phyloP scores from a whole-genome alignment of 106 monocot species.

The Allium cepa region DNA sequence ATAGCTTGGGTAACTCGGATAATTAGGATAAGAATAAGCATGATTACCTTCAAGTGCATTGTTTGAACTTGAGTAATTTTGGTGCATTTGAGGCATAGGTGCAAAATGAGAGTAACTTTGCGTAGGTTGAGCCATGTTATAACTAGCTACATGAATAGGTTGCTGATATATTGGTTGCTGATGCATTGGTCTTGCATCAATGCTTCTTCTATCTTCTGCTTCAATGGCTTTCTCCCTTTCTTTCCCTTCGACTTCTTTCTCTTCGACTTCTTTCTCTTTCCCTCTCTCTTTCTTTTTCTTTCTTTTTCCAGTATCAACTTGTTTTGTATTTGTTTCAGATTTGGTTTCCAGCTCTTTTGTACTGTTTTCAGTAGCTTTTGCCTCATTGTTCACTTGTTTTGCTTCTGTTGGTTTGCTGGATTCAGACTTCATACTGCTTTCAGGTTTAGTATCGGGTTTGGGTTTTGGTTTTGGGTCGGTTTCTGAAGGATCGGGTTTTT shows the following conservation, averaged over 20 bases:
- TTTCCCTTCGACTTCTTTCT: not conserved
- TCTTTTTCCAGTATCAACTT: not conserved
- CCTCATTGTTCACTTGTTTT: too few relatives aligned
- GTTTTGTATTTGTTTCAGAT: not conserved
- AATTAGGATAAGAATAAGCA: too few relatives aligned
- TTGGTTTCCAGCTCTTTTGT: not conserved
- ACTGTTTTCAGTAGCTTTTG: not conserved
- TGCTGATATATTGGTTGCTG: not conserved
- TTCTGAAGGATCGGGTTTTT: not conserved
- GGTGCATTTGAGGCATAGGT: not conserved
- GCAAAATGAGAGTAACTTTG: slow-evolving; percentile 26
- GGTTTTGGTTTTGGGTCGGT: not conserved
- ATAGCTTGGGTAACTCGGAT: too few relatives aligned
- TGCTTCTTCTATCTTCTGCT: not conserved
- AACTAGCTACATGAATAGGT: slow-evolving; percentile 29
- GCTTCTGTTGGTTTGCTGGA: too few relatives aligned
- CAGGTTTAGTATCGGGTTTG: not conserved
- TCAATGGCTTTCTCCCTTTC: not conserved
- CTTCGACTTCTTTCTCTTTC: not conserved
- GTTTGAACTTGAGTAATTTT: slow-evolving; percentile 6
- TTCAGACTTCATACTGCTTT: too few relatives aligned
- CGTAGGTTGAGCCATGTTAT: slow-evolving; percentile 32
- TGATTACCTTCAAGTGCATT: not conserved
- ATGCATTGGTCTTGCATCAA: not conserved
- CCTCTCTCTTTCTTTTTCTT: slow-evolving; percentile 5